These are phyloP conservation scores for Henckelia pumila DNA, from an alignment of 257 asterid genomes.

Conservation along the genomic window DNA sequence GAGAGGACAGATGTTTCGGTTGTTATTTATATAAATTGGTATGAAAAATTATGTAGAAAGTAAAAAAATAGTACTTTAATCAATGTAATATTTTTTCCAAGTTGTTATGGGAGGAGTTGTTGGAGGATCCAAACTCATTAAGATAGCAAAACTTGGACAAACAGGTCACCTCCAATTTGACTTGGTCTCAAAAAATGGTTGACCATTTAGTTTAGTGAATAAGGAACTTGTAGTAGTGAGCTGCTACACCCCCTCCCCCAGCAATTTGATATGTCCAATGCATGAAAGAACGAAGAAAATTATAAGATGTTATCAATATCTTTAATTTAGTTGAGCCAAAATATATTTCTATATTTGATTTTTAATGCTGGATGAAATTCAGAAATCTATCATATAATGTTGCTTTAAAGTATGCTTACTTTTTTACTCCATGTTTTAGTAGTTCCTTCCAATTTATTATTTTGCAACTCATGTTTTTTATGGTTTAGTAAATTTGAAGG, in stretches of 20 bases:
- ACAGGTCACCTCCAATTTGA: slow-evolving; percentile 46
- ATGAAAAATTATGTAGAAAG: not conserved
- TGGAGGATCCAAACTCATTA: slow-evolving; percentile 96
- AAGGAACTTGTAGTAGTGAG: not conserved
- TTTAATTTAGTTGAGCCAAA: not conserved
- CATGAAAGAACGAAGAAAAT: not conserved
- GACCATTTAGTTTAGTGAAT: not conserved
- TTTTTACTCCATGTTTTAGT: not conserved
- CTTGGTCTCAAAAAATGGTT: slow-evolving; percentile 11
- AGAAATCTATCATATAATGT: not conserved
- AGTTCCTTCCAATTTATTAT: not conserved
- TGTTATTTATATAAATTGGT: no score
- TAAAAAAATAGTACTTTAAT: not conserved
- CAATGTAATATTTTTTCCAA: slow-evolving; percentile 35
- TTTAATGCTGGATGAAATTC: not conserved
- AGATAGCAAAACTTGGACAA: slow-evolving; percentile 92
- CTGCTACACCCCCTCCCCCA: not conserved
- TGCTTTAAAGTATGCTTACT: not conserved
- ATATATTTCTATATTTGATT: not conserved
- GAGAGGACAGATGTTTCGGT: no score
- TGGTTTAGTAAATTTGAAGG: slow-evolving; percentile 2
- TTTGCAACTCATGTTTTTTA: not conserved
- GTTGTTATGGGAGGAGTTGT: slow-evolving; percentile 85
- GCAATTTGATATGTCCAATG: not conserved
- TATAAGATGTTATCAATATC: not conserved